Conservation (phyloP, 179 eudicot genomes). For the Drosera spatulata region DNA sequence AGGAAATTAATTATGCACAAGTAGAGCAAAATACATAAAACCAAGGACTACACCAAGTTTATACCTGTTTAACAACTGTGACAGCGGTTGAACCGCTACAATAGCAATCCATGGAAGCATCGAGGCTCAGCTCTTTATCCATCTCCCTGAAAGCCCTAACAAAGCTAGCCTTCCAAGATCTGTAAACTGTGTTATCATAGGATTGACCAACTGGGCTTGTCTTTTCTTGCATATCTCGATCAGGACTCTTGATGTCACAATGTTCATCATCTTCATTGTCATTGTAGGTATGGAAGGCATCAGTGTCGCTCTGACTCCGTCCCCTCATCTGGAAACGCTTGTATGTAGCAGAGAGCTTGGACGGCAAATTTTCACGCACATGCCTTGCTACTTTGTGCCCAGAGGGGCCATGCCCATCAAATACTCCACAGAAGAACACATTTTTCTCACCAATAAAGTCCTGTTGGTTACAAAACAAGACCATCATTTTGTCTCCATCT, state of each 20-base stretch:
- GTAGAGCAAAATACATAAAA: background rate
- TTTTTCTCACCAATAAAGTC: constrained; percentile 57
- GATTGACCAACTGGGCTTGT: too few species aligned
- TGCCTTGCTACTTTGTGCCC: constrained; percentile 93
- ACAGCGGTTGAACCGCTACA: constrained; percentile 97
- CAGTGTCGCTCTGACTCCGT: background rate
- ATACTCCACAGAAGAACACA: constrained; percentile 72
- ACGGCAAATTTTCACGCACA: constrained; percentile 80
- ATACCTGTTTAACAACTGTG: constrained; percentile 77
- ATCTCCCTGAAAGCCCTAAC: constrained; percentile 79
- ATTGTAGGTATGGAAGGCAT: too few species aligned
- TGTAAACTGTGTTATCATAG: too few species aligned
- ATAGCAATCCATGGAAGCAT: constrained; percentile 74
- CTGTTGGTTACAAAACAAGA: constrained; percentile 16
- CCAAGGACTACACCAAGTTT: too few species aligned
- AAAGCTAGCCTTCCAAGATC: constrained; percentile 75
- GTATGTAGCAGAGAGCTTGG: constrained; percentile 52
- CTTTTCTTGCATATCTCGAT: constrained; percentile 27
- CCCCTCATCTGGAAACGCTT: constrained; percentile 44
- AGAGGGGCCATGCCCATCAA: constrained; percentile 93
- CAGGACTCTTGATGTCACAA: constrained; percentile 27
- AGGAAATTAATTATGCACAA: background rate
- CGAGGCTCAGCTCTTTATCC: constrained; percentile 87
- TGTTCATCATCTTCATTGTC: constrained; percentile 29
- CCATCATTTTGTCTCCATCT: background rate